Evolutionary conservation across 768 basidiomycete genomes (phyloP), one percentile per base, ranked within the genome.

Genomic region (Wakefieldia striispora): DNA sequence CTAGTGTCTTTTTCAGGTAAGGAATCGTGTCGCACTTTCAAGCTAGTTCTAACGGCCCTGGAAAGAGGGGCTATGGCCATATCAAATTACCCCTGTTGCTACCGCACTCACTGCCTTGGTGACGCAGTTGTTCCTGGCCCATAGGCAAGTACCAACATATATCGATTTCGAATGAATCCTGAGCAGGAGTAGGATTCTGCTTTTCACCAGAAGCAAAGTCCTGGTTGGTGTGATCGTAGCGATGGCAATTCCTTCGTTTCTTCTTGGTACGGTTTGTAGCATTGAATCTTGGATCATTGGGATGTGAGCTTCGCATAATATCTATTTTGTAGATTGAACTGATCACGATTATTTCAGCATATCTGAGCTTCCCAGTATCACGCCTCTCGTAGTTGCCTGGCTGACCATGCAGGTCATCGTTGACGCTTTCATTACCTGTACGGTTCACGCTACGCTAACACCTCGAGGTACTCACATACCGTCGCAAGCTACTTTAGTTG

Each of bases 21-120:
- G 56, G 11, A 19, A 6, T 9, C 6, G 13, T 33, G 14, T 24
- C 13, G 12, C n/a, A 19, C 21, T 5, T 13, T 42, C 33, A 7
- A 14, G 4, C 6, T n/a, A 3, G n/a, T 41, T 12, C n/a, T 48
- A 17, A 46, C 9, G 19, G 4, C 26, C 17, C 24, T 6, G 9
- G 3, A 75, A 48, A n/a, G n/a, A n/a, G 74, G 60, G 37, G 71
- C 75, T 37, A 23, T 79, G 78, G 76, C 74, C 72, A 1, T 75
- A 77, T 37, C 72, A 76, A 1, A 75, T 80, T 51, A 79, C 77
- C 0, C 75, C 78, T 13, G 65, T 72, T 27, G 75, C 75, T 13
- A 78, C 75, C 4, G 66, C 76, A 1, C 56, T 75, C 6, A 72
- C 75, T 19, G 77, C 77, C 1, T 60, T 78, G 20, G 60, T 77